Evolutionary conservation across 805 yeast species (phyloP), one percentile per base, ranked within the genome.

Genomic region (Wickerhamia fluorescens): DNA sequence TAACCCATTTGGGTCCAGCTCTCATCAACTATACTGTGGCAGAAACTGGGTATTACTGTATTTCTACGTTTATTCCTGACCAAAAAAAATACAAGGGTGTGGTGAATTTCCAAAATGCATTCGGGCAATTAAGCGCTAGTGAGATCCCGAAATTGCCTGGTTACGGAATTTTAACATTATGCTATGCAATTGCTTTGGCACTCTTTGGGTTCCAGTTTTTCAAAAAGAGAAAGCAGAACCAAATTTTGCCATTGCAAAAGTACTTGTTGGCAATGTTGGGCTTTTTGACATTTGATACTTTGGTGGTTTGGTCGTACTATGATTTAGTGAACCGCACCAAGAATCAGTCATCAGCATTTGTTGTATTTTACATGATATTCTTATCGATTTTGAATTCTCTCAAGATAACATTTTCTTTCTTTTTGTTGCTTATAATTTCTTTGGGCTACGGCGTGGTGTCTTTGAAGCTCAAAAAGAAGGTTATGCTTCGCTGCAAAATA

Each of bases 361-460:
- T 75, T 38, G 73, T 75, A 23, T 48, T 53, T 30, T 84, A 87
- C 57, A 71, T 86, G 70, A 75, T 75, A 6, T 72, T 89, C 48
- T 71, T 89, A 29, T 78, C 96, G 2, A 52, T 85, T 18, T 59
- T 89, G 52, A 84, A 86, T 50, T 75, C 95, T 2, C 74, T 75
- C 42, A 82, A 92, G 47, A 71, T 85, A 29, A 78, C 96, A 1
- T 37, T 86, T 52, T 83, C 96, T 6, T 81, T 89, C 57, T 92
- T 89, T 61, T 61, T 92, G 45, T 65, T 92, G 32, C 65, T 89
- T 40, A 79, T 86, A 44, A 89, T 92, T 32, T 71, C 94, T 9
- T 65, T 88, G 41, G 99, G 99, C 23, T 92, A 88, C 57, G 96
- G 97, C 38, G 87, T 92, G 27, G 97, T 92, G 28, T 76, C 74